A percentile compares a stretch with the other conserved stretches of the same genome.
Evolutionary conservation across 164 flowering plant genomes (phyloP).

Genomic region (Kingdonia uniflora): DNA sequence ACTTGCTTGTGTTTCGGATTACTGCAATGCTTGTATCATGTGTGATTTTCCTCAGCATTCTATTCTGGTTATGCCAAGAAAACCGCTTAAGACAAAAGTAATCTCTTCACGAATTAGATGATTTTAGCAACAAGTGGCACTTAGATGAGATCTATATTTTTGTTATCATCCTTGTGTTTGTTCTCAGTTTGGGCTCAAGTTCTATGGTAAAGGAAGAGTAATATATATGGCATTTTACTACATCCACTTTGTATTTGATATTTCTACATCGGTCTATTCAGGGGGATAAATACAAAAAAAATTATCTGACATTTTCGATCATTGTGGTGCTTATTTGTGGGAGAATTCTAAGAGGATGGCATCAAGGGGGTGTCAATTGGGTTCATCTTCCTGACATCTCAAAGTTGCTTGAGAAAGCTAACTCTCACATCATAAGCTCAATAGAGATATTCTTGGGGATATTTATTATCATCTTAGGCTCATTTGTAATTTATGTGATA

Average conservation of each 20-base stretch:
- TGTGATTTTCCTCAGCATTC: too few species aligned
- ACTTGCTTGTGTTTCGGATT: slow-evolving; percentile 52
- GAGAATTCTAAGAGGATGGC: slow-evolving; percentile 90
- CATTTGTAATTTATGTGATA: too few species aligned
- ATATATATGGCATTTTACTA: slow-evolving; percentile 78
- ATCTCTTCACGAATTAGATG: slow-evolving; percentile 2
- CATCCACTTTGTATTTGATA: slow-evolving; percentile 54
- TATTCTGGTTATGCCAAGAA: slow-evolving; percentile 30
- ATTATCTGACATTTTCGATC: too few species aligned
- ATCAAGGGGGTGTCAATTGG: slow-evolving; percentile 99
- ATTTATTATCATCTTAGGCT: too few species aligned
- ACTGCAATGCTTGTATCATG: too few species aligned
- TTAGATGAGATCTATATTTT: slow-evolving; percentile 28
- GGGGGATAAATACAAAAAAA: slow-evolving; percentile 16
- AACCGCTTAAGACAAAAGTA: slow-evolving; percentile 12
- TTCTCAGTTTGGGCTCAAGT: too few species aligned
- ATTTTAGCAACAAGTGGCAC: slow-evolving; percentile 16
- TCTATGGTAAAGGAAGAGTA: too few species aligned
- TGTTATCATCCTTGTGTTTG: slow-evolving; percentile 31
- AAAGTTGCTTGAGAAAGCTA: slow-evolving; percentile 68
- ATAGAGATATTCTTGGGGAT: slow-evolving; percentile 34
- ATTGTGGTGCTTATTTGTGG: too few species aligned
- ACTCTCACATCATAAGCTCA: slow-evolving; percentile 33
- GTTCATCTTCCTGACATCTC: too few species aligned
- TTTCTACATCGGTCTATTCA: too few species aligned